Percentiles rank a stretch among this genome's conserved stretches.
Evolutionary conservation across 495 filamentous ascomycete genomes (phyloP).

Genomic region (Penicillium mononematosum): DNA sequence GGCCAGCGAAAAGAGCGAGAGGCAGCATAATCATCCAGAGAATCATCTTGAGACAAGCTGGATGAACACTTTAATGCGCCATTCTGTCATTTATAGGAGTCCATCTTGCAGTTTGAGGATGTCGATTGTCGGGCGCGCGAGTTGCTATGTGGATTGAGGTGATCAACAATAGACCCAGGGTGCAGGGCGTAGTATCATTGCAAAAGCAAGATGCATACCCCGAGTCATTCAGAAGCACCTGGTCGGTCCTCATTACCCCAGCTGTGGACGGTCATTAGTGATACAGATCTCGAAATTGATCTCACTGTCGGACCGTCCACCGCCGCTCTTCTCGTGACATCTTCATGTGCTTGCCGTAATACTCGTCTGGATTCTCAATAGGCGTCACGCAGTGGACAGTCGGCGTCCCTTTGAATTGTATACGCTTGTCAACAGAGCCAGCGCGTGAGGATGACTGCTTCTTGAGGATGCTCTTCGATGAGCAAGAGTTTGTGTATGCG

Average conservation of each 20-base stretch:
- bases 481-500: slow-evolving; percentile 48
- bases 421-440: slow-evolving; percentile 37
- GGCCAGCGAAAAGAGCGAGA: background rate
- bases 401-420: slow-evolving; percentile 49
- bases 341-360: slow-evolving; percentile 52
- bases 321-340: slow-evolving; percentile 51
- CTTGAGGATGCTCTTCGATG: slow-evolving; percentile 54
- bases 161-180: background rate
- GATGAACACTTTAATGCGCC: background rate
- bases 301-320: slow-evolving; percentile 44
- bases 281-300: background rate
- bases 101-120: background rate
- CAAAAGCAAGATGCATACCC: background rate
- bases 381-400: slow-evolving; percentile 53
- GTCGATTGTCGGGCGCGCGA: background rate
- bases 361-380: slow-evolving; percentile 53
- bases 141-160: background rate
- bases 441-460: slow-evolving; percentile 30
- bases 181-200: background rate
- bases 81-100: background rate
- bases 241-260: background rate
- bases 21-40: background rate
- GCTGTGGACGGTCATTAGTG: slow-evolving; percentile 11
- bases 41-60: background rate
- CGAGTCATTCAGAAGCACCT: background rate